Evolutionary conservation across 306 rosid genomes (phyloP), one percentile per base, ranked within the genome.

Genomic region (Dryas alaskensis): DNA sequence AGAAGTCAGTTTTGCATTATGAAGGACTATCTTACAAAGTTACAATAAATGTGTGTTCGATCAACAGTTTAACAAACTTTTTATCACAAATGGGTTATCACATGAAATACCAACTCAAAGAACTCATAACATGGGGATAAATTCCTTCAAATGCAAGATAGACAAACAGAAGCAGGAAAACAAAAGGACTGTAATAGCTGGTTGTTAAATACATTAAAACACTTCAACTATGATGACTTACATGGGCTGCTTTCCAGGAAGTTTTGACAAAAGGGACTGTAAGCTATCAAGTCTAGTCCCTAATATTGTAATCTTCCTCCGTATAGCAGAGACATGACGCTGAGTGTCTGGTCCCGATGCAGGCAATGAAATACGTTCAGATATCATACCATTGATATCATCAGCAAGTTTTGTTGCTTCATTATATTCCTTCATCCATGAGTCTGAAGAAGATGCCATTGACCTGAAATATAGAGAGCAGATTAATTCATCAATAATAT

Each of bases 281-380:
- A 95, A 90, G 83, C 93, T 92, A 83, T 95, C 99, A 73, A 95
- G 93, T 80, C 99, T 86, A 51, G 98, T 92, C 82, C 96, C 98
- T 75, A 95, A 86, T 80, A 95, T 95, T 51, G 98, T 90, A 80
- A 87, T 92, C 83, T 95, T 95, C 86, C 99, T 90, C 81, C 99
- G 89, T 54, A 92, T 92, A 69, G 99, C 87, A 70, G 99, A 90
- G 48, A 85, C 89, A 79, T 95, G 92, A 13, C 98, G 96, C 84
- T 95, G 99, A 47, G 88, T 70, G 52, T 95, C 99, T 48, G 98
- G 97, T 64, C 99, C 99, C 49, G 97, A 84, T 60, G 89, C 60
- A 7, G 95, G 81, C 53, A 83, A 58, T 2, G 95, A 88, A 87
- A 71, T 86, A 53, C 88, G 80, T 60, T 88, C 98, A 65, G 98